Evolutionary conservation across 768 basidiomycete species (phyloP), one percentile per base, ranked within the genome.

Genomic region (Tephrocybe sp.): DNA sequence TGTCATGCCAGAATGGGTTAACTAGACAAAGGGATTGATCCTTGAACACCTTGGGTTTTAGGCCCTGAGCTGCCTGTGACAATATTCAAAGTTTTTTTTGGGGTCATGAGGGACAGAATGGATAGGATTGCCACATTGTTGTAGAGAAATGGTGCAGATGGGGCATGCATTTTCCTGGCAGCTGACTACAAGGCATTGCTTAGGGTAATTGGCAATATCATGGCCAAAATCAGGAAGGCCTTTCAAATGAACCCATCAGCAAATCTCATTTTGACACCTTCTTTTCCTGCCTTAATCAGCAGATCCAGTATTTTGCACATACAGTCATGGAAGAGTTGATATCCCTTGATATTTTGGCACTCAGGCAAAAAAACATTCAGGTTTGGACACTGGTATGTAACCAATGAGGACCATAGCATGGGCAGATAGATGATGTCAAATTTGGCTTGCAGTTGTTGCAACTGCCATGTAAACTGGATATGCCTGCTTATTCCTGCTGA

Each of bases 281-380:
- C 28, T 3, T 48, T 41, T 1, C 68, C 73, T n/a, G 71, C 72
- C 0, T 56, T 30, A 5, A 63, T 53, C 2, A 79, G 52, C 0
- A 67, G 59, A 33, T 65, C 30, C 0, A 72, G 47, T 3, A 77
- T 53, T 0, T 24, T 25, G 2, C 10, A 1, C 55, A 63, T 68
- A 53, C 66, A 71, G 0, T 59, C 14, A 39, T 77, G 73, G 45
- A 74, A 74, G 0, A 70, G 54, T 0, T 61, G 59, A 9, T 69
- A 63, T 1, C 51, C 43, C 2, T 54, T 60, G 1, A 57, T 21
- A 4, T 56, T 57, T 2, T 55, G 53, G 10, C 14, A 40, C 1
- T 17, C 36, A 3, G 58, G 28, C 1, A 53, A 51, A 26, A 61
- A 61, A 45, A 60, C 63, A n/a, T 1, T 64, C 57, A 0, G 73